Evolutionary conservation across 768 basidiomycete species (phyloP), one percentile per base, ranked within the genome.

Genomic region (Mycena filopes): DNA sequence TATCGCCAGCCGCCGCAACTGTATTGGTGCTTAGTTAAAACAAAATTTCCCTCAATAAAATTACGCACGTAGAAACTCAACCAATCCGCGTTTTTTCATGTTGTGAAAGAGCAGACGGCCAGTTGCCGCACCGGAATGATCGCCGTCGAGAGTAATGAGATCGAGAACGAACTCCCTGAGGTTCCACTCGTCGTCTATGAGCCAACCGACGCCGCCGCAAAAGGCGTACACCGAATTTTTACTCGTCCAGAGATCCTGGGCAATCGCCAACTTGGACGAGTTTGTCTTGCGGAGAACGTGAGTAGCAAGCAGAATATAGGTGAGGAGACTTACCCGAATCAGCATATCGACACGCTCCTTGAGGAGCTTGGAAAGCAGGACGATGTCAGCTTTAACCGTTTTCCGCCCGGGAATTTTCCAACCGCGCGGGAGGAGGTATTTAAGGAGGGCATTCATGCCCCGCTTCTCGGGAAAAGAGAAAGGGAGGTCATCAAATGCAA

Each of bases 211-310:
- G 7, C 25, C 18, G 11, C 67, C 63, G 38, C 55, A 50, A 45
- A 68, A 68, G 11, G 66, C 66, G 29, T 68, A 65, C 10, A 68
- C 66, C 1, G 63, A 68, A 29, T 64, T 68, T 58, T 68, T 68
- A n/a, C 66, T 68, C 4, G 63, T 68, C 66, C 63, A 64, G 15
- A 68, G n/a, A 41, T 68, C 66, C 21, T 57, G 51, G 9, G 63
- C 62, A 11, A 68, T 53, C 25, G 63, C 48, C 49, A 68, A 50
- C 45, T 65, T 63, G 4, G 66, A 68, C 5, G 48, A 26, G 50
- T 68, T 68, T 1, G 48, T 12, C 57, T 59, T n/a, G 21, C 2
- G 9, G 25, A 20, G 20, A 28, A 21, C 21, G 2, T 33, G 6
- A 38, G 26, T 41, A 16, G 21, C 11, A 4, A 38, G 11, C 4